Evolutionary conservation across 2,329 filamentous ascomycete species (phyloP).

Genomic region (Hypoxylon sp.): DNA sequence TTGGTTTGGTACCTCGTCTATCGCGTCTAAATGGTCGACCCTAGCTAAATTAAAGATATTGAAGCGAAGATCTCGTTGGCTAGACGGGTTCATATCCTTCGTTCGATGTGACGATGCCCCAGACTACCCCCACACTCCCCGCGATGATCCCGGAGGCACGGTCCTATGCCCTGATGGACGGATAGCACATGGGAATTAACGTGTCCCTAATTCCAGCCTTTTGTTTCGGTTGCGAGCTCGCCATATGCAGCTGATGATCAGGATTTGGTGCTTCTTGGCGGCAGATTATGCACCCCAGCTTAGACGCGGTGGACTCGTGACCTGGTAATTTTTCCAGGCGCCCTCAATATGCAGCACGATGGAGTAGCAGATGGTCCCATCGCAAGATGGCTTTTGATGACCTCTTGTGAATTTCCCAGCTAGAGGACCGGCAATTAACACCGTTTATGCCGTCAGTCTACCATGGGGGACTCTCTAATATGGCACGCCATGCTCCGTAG

Average conservation of each 20-base stretch:
- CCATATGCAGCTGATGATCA: conserved; percentile 35
- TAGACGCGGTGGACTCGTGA: conserved; percentile 42
- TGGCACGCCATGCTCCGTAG: conserved; percentile 40
- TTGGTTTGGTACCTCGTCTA: conserved; percentile 40
- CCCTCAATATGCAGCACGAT: conserved; percentile 38
- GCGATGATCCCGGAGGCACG: conserved; percentile 46
- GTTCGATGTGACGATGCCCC: conserved; percentile 41
- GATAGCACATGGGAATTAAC: conserved; percentile 36
- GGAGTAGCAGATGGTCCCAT: conserved; percentile 35
- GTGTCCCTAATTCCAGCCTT: conserved; percentile 20
- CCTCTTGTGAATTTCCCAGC: conserved; percentile 31
- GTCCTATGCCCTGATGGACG: conserved; percentile 45
- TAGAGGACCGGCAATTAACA: conserved; percentile 47
- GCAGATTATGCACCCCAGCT: conserved; percentile 45
- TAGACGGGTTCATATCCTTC: conserved; percentile 14
- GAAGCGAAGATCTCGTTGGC: conserved; percentile 27
- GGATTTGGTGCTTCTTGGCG: conserved; percentile 28
- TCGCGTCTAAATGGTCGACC: conserved; percentile 31
- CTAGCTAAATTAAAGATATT: conserved; percentile 39
- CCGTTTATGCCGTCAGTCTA: conserved; percentile 32
- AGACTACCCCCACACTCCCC: conserved; percentile 38
- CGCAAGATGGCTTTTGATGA: conserved; percentile 39
- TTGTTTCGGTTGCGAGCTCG: conserved; percentile 20
- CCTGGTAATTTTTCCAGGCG: conserved; percentile 45
- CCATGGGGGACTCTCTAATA: conserved; percentile 34